A percentile compares a stretch with the other conserved stretches of the same genome.
These are phyloP conservation scores for Rhodotorula taiwanensis DNA, from an alignment of 768 basidiomycete genomes.

Conservation along the genomic window DNA sequence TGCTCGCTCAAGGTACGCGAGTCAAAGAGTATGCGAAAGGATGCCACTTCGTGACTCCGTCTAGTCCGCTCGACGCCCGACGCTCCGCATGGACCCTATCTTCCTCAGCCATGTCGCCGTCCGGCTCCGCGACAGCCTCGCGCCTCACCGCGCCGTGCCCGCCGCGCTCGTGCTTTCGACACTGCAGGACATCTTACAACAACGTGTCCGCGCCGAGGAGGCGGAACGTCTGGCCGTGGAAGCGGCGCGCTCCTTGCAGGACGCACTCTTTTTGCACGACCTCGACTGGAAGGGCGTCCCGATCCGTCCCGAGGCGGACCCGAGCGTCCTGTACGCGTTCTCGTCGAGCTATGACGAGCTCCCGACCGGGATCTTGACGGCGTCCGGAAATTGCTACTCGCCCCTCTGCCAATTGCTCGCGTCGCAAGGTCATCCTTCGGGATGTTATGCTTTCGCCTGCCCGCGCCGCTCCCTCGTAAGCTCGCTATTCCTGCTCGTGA, in stretches of 20 bases:
- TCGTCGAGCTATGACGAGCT: conserved; percentile 52
- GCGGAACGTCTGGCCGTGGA: conserved; percentile 57
- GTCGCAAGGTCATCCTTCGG: too few species aligned
- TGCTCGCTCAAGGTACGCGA: too few species aligned
- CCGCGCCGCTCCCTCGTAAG: too few species aligned
- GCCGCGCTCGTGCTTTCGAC: conserved; percentile 79
- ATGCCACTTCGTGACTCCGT: too few species aligned
- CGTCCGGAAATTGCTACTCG: conserved; percentile 83
- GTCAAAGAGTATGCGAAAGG: too few species aligned
- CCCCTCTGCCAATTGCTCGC: conserved; percentile 45
- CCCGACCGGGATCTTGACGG: conserved; percentile 82
- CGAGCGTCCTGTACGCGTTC: conserved; percentile 46
- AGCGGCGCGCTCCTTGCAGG: conserved; percentile 82
- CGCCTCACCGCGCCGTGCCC: conserved; percentile 86
- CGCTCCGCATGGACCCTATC: not conserved
- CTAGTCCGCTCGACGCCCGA: too few species aligned
- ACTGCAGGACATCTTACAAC: conserved; percentile 57
- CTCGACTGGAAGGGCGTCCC: conserved; percentile 81
- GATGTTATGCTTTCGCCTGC: too few species aligned
- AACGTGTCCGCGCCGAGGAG: too few species aligned
- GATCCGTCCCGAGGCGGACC: conserved; percentile 50
- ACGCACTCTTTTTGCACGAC: conserved; percentile 90
- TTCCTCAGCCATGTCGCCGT: conserved; percentile 77
- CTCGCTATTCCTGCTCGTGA: too few species aligned
- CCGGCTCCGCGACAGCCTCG: conserved; percentile 75